Conservation (phyloP, 306 rosid species). For the Gastrolobium villosum region DNA sequence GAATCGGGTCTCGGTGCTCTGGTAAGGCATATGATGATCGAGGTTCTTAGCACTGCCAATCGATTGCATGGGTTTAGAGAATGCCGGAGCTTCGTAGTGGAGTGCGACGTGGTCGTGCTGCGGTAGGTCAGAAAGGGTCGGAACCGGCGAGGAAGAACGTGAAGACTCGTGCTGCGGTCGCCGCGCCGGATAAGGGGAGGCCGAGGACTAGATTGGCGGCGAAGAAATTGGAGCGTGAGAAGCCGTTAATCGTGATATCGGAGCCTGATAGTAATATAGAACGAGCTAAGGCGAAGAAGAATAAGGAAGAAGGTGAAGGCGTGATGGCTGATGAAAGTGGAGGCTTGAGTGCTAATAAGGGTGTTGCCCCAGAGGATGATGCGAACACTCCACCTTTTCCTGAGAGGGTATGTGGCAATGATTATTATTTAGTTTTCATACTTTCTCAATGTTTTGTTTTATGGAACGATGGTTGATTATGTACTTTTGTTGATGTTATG, state of each 20-base stretch:
- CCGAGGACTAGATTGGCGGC: slow-evolving; percentile 77
- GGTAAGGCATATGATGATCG: slow-evolving; percentile 73
- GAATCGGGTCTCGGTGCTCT: slow-evolving; percentile 44
- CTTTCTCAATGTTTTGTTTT: background rate
- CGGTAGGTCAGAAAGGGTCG: slow-evolving; percentile 56
- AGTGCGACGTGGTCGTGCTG: slow-evolving; percentile 85
- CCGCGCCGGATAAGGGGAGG: slow-evolving; percentile 59
- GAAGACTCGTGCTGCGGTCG: slow-evolving; percentile 74
- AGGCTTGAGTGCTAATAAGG: slow-evolving; percentile 87
- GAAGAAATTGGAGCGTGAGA: slow-evolving; percentile 47
- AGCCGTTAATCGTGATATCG: slow-evolving; percentile 61
- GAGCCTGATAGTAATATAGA: slow-evolving; percentile 50
- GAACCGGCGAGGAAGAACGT: slow-evolving; percentile 55
- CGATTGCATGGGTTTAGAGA: slow-evolving; percentile 93
- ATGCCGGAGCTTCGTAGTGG: slow-evolving; percentile 98
- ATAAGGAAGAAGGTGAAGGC: slow-evolving; percentile 54
- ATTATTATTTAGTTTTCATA: background rate
- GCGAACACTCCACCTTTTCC: slow-evolving; percentile 85
- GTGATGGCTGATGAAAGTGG: slow-evolving; percentile 91
- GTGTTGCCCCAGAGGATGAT: slow-evolving; percentile 79
- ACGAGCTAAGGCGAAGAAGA: slow-evolving; percentile 1
- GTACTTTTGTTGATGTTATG: background rate
- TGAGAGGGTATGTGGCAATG: slow-evolving; percentile 60
- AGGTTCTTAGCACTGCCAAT: slow-evolving; percentile 45
- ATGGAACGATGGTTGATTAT: background rate